A percentile compares a stretch with the other conserved stretches of the same genome.
phyloP scores from a whole-genome alignment of 805 yeast species.

The Nakazawaea populi region DNA sequence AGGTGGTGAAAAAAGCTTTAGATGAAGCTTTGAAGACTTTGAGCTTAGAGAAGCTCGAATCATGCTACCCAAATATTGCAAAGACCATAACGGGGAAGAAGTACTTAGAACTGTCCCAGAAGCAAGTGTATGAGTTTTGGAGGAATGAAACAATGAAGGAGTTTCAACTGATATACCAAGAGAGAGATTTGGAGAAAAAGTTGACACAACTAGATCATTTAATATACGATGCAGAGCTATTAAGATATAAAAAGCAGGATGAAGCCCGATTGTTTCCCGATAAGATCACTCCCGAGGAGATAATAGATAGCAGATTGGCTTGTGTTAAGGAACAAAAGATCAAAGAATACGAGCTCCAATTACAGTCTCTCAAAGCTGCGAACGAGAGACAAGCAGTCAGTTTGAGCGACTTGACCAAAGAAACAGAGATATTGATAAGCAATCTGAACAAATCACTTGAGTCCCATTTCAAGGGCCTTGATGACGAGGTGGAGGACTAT shows the following conservation, averaged over 20 bases:
- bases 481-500: neutral
- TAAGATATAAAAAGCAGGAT: conserved; percentile 10
- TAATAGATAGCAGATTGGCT: conserved; percentile 15
- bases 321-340: conserved; percentile 14
- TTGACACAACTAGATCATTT: conserved; percentile 43
- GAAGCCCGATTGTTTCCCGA: conserved; percentile 13
- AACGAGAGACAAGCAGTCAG: conserved; percentile 11
- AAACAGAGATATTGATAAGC: neutral
- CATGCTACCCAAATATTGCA: conserved; percentile 40
- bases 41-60: conserved; percentile 33
- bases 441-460: neutral
- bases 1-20: conserved; percentile 29
- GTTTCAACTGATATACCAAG: conserved; percentile 40
- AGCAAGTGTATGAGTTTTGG: conserved; percentile 41
- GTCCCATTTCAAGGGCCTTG: conserved; percentile 2
- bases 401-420: conserved; percentile 5
- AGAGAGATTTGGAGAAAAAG: conserved; percentile 35
- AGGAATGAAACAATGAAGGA: conserved; percentile 34
- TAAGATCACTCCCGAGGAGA: conserved; percentile 17
- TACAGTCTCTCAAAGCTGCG: conserved; percentile 13
- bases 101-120: conserved; percentile 35
- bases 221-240: conserved; percentile 29
- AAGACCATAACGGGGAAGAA: conserved; percentile 30
- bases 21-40: conserved; percentile 39
- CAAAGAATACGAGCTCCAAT: conserved; percentile 11